A percentile compares a stretch with the other conserved stretches of the same genome.
These are phyloP conservation scores for Termitomyces sp. DNA, from an alignment of 768 basidiomycete species.

Conservation along the genomic window DNA sequence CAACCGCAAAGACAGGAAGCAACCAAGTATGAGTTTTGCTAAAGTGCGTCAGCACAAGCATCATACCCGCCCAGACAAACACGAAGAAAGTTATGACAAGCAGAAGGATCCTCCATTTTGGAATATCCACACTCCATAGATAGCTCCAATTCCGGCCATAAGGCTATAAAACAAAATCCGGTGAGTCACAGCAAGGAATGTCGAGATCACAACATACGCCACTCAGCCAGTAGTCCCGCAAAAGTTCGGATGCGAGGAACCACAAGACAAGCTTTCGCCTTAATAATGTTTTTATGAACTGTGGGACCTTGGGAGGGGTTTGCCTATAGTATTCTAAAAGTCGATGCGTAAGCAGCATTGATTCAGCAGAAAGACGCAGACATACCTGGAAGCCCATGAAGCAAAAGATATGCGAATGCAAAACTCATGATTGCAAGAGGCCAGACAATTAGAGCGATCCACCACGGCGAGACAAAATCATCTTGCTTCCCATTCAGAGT, in stretches of 20 bases:
- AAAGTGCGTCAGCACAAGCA: constrained; percentile 74
- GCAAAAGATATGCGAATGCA: constrained; percentile 76
- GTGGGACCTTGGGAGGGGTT: constrained; percentile 91
- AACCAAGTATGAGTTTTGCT: constrained; percentile 96
- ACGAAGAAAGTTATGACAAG: constrained; percentile 84
- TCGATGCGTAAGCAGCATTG: constrained; percentile 9
- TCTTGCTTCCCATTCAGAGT: constrained; percentile 54
- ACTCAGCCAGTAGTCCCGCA: constrained; percentile 91
- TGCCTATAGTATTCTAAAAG: constrained; percentile 78
- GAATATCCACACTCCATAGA: constrained; percentile 80
- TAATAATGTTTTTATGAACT: constrained; percentile 86
- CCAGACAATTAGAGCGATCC: constrained; percentile 79
- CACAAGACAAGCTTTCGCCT: constrained; percentile 88
- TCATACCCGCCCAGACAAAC: constrained; percentile 74
- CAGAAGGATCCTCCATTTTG: constrained; percentile 78
- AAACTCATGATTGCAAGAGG: constrained; percentile 74
- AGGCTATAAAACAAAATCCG: constrained; percentile 39
- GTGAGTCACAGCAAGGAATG: constrained; percentile 8
- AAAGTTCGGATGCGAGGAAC: constrained; percentile 89
- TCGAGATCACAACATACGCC: constrained; percentile 45
- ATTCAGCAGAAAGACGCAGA: neutral
- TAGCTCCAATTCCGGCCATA: constrained; percentile 95
- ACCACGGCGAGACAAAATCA: constrained; percentile 67
- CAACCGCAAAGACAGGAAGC: constrained; percentile 90
- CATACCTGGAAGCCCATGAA: constrained; percentile 80